phyloP scores from a whole-genome alignment of 163 green algal species.

The Volvox carteri region DNA sequence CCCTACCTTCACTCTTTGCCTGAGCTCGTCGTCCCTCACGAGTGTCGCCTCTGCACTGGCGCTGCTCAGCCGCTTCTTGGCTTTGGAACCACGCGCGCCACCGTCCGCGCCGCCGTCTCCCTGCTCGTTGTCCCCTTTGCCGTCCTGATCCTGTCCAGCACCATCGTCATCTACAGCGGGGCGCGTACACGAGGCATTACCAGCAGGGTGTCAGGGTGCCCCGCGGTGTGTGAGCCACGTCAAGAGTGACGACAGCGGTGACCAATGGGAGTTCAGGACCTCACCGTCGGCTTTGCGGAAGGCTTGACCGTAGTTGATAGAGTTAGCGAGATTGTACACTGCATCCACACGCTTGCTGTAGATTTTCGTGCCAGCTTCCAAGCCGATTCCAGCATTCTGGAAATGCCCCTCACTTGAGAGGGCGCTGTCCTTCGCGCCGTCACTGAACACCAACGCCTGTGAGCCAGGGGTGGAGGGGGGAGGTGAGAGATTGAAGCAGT shows the following conservation, averaged over 20 bases:
- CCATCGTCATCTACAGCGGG: conserved; percentile 17
- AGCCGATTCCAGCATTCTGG: neutral
- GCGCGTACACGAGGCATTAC: too few species aligned
- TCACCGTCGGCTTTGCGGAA: neutral
- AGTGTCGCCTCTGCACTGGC: neutral
- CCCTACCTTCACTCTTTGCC: neutral
- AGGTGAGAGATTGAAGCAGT: neutral
- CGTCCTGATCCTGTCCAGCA: conserved; percentile 10
- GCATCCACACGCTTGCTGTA: conserved; percentile 35
- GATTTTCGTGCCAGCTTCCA: conserved; percentile 7
- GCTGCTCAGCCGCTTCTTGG: neutral
- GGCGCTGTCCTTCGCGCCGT: neutral
- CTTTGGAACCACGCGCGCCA: neutral
- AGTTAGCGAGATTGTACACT: neutral
- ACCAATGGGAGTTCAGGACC: too few species aligned
- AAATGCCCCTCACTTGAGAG: neutral
- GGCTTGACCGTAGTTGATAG: neutral
- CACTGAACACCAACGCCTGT: conserved; percentile 26
- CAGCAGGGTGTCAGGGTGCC: too few species aligned
- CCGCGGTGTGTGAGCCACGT: too few species aligned
- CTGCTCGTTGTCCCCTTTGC: neutral
- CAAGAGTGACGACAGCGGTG: too few species aligned
- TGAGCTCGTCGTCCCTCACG: neutral
- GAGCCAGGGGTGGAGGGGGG: too few species aligned
- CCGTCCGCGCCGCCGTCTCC: neutral